These are phyloP conservation scores for Trematosphaeria pertusa DNA, from an alignment of 2,329 filamentous ascomycete genomes.

Conservation along the genomic window DNA sequence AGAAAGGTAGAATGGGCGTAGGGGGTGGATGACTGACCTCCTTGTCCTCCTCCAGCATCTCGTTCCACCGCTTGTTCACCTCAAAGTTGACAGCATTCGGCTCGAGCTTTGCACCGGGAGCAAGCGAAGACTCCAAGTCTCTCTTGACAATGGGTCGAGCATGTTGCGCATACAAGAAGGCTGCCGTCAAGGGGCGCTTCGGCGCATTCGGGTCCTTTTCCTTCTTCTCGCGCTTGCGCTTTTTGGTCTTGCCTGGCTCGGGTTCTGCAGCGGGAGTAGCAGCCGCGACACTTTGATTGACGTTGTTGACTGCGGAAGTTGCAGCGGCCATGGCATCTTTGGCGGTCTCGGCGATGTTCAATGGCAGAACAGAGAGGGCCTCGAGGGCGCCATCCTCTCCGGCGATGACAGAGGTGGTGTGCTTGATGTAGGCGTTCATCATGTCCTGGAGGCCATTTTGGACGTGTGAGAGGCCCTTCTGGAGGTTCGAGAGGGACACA, in stretches of 20 bases:
- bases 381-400: constrained; percentile 45
- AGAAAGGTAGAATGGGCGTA: background rate
- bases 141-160: constrained; percentile 82
- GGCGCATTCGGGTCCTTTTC: constrained; percentile 84
- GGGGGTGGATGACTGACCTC: constrained; percentile 54
- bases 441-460: constrained; percentile 74
- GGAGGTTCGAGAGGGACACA: constrained; percentile 78
- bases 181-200: constrained; percentile 91
- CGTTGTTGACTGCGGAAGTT: constrained; percentile 28
- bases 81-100: constrained; percentile 89
- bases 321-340: constrained; percentile 39
- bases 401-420: constrained; percentile 79
- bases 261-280: constrained; percentile 23
- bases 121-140: constrained; percentile 57
- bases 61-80: constrained; percentile 83
- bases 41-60: constrained; percentile 78
- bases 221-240: constrained; percentile 89
- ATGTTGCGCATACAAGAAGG: constrained; percentile 93
- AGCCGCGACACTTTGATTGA: constrained; percentile 24
- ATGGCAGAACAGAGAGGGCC: constrained; percentile 53
- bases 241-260: constrained; percentile 41
- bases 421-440: constrained; percentile 83
- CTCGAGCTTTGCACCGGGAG: constrained; percentile 73
- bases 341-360: constrained; percentile 47
- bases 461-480: constrained; percentile 58